phyloP scores from a whole-genome alignment of 106 monocot genomes.

The Acorus calamus region DNA sequence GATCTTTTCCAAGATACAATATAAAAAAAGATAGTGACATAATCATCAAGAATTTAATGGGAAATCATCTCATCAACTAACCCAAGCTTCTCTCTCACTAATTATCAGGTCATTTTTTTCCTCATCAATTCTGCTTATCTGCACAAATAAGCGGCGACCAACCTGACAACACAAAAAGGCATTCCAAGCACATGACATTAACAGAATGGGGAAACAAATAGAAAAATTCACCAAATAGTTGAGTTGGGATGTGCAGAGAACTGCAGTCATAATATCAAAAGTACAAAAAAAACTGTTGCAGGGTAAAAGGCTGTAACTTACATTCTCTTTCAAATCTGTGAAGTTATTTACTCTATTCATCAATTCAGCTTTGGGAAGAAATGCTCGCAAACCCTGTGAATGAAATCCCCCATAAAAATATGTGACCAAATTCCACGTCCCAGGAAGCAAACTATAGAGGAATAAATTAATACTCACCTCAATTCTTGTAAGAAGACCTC shows the following conservation, averaged over 20 bases:
- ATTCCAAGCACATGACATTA: not conserved
- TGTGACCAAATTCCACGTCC: not conserved
- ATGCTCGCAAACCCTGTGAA: constrained; percentile 79
- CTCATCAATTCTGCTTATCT: constrained; percentile 69
- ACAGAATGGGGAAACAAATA: not conserved
- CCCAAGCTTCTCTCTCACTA: constrained; percentile 95
- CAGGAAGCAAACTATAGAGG: not conserved
- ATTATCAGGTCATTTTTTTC: constrained; percentile 69
- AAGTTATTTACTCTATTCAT: constrained; percentile 71
- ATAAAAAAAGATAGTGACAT: no score
- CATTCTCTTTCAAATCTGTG: constrained; percentile 79
- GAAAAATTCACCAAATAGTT: not conserved
- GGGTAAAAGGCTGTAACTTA: constrained; percentile 16
- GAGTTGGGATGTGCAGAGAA: not conserved
- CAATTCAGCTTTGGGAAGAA: constrained; percentile 88
- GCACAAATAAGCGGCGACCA: constrained; percentile 50
- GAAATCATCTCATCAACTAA: constrained; percentile 16
- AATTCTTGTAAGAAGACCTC: constrained; percentile 82
- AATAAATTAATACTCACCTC: constrained; percentile 38
- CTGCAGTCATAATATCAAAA: not conserved
- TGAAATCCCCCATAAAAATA: constrained; percentile 2
- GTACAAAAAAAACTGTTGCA: not conserved
- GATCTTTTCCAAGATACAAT: no score
- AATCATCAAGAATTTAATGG: not conserved
- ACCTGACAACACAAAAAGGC: constrained; percentile 42